A percentile compares a stretch with the other conserved stretches of the same genome.
phyloP scores from a whole-genome alignment of 2,329 filamentous ascomycete species.

The Cryphonectria carpinicola region DNA sequence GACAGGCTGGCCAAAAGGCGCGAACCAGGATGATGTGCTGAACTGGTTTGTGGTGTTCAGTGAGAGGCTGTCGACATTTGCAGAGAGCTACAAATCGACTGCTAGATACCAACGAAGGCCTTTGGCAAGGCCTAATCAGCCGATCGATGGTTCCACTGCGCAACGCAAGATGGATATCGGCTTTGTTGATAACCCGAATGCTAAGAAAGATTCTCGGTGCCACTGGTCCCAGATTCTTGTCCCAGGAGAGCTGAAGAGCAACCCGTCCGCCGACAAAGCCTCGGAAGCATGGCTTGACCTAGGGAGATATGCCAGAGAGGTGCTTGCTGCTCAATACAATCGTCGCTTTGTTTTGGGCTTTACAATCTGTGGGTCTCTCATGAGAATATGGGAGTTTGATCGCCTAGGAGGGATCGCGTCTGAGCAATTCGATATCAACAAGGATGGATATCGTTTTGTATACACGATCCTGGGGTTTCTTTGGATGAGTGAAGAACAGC shows the following conservation, averaged over 20 bases:
- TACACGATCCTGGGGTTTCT: slow-evolving; percentile 48
- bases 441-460: slow-evolving; percentile 46
- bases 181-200: slow-evolving; percentile 30
- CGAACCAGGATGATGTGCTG: slow-evolving; percentile 42
- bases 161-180: slow-evolving; percentile 18
- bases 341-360: slow-evolving; percentile 47
- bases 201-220: slow-evolving; percentile 33
- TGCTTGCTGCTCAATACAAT: slow-evolving; percentile 43
- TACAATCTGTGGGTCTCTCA: slow-evolving; percentile 46
- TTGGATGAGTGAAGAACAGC: slow-evolving; percentile 43
- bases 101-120: slow-evolving; percentile 32
- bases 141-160: slow-evolving; percentile 31
- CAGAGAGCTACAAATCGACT: slow-evolving; percentile 32
- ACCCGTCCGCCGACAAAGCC: slow-evolving; percentile 43
- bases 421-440: slow-evolving; percentile 49
- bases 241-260: slow-evolving; percentile 52
- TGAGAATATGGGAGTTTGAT: slow-evolving; percentile 51
- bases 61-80: slow-evolving; percentile 37
- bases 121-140: slow-evolving; percentile 36
- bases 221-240: slow-evolving; percentile 49
- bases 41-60: slow-evolving; percentile 39
- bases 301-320: slow-evolving; percentile 46
- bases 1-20: slow-evolving; percentile 41
- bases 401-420: slow-evolving; percentile 50
- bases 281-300: slow-evolving; percentile 45